Evolutionary conservation across 2,329 filamentous ascomycete genomes (phyloP).

Genomic region (Cadophora malorum): DNA sequence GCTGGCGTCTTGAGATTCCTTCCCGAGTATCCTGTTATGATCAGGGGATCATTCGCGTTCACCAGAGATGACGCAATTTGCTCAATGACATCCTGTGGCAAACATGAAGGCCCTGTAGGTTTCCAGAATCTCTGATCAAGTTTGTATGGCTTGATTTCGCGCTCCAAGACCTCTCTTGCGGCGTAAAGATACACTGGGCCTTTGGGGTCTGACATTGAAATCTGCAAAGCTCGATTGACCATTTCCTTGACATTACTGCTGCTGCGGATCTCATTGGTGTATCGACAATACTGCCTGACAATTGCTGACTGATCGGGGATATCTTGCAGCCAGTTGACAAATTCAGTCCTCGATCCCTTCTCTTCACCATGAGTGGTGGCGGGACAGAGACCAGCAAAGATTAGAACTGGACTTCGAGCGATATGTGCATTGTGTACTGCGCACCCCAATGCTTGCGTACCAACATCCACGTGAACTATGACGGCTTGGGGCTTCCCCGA

Average conservation of each 20-base stretch:
- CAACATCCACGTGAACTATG: slow-evolving; percentile 72
- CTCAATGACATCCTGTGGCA: slow-evolving; percentile 59
- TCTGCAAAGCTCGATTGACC: slow-evolving; percentile 73
- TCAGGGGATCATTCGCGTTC: slow-evolving; percentile 67
- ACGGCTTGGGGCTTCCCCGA: slow-evolving; percentile 73
- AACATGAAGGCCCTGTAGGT: slow-evolving; percentile 61
- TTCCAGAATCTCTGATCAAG: slow-evolving; percentile 66
- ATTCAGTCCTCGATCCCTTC: slow-evolving; percentile 73
- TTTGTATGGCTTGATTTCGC: slow-evolving; percentile 67
- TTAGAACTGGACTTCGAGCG: slow-evolving; percentile 71
- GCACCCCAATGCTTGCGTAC: slow-evolving; percentile 71
- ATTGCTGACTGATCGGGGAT: slow-evolving; percentile 78
- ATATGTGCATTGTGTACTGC: slow-evolving; percentile 76
- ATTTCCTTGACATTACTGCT: slow-evolving; percentile 79
- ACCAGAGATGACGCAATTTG: slow-evolving; percentile 65
- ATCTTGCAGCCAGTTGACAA: slow-evolving; percentile 82
- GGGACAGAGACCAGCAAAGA: slow-evolving; percentile 75
- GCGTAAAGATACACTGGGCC: slow-evolving; percentile 73
- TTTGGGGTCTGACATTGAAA: slow-evolving; percentile 70
- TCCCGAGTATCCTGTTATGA: slow-evolving; percentile 75
- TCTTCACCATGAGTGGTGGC: slow-evolving; percentile 76
- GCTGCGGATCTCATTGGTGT: slow-evolving; percentile 72
- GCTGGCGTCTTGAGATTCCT: slow-evolving; percentile 68
- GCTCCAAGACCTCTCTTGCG: slow-evolving; percentile 73
- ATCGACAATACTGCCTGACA: slow-evolving; percentile 75